Base-by-base conservation (phyloP, 148 eudicot species). In the Persicaria tinctoria region DNA sequence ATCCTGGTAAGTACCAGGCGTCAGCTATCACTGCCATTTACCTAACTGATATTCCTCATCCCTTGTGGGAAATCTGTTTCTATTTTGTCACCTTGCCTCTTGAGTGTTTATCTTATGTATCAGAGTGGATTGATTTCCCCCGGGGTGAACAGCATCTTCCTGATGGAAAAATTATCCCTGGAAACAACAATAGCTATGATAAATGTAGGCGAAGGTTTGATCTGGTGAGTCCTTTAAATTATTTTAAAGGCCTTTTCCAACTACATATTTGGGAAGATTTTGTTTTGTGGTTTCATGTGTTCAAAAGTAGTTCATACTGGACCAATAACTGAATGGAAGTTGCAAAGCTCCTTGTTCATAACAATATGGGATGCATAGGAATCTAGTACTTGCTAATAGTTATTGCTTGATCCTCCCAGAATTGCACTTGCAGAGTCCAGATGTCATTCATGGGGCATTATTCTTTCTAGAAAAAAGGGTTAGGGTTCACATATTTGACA, bases 81-180 rank as follows among this genome's bases (percentile, higher is more conserved):
- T 32, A 32, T 32, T 32, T 32, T 32, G 41, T 32, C 41, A 32
- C 41, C 41, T 32, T 32, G 41, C 41, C 41, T 32, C 41, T 32
- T 32, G 41, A 64, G 4, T 64, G 32, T 66, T 27, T 57, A 6
- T 12, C 48, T 44, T 12, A 46, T 60, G 70, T 17, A 41, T 27
- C 91, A 96, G 97, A 96, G 76, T 96, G 99, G 99, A 96, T 96
- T 70, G 99, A 96, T 85, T 96, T 96, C 81, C 99, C 99, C 3
- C 87, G 99, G 73, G 87, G 82, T 51, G 91, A 89, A 63, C 97
- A 83, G 68, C 76, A 74, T 83, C 97, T 96, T 82, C 89, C 99
- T 14, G 83, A 84, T 78, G 99, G 99, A 46, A 82, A 70, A 81
- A 23, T 88, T 83, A 68, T 96, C 49, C 89, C 89, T 38, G 99